phyloP scores from a whole-genome alignment of 2,329 filamentous ascomycete species.

The Cladosporium oxysporum region DNA sequence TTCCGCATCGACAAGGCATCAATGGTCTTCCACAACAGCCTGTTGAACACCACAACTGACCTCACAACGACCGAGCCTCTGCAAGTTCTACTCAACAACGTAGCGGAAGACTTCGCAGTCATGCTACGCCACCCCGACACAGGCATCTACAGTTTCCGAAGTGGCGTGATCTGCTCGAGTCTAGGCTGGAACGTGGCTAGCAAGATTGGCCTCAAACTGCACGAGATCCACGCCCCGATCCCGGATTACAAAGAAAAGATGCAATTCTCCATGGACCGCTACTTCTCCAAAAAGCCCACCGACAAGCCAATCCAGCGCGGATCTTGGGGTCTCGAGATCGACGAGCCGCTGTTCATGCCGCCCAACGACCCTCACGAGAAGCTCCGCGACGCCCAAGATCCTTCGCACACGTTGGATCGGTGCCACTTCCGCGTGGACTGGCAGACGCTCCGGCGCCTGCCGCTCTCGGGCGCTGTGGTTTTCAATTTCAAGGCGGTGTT shows the following conservation, averaged over 20 bases:
- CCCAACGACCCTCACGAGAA: constrained; percentile 65
- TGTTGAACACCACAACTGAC: constrained; percentile 64
- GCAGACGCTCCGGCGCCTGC: constrained; percentile 80
- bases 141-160: constrained; percentile 73
- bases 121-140: constrained; percentile 70
- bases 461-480: constrained; percentile 71
- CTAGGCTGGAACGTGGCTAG: constrained; percentile 76
- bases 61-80: constrained; percentile 66
- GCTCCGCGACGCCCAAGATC: constrained; percentile 60
- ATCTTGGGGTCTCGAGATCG: constrained; percentile 80
- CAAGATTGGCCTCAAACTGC: constrained; percentile 71
- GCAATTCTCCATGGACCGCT: constrained; percentile 86
- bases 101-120: constrained; percentile 83
- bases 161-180: constrained; percentile 75
- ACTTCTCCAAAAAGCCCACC: constrained; percentile 75
- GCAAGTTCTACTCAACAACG: constrained; percentile 70
- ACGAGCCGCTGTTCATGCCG: constrained; percentile 73
- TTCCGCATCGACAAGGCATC: constrained; percentile 62
- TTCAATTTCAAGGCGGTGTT: constrained; percentile 92
- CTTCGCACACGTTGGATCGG: constrained; percentile 58
- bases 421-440: constrained; percentile 78
- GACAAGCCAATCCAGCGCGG: constrained; percentile 78
- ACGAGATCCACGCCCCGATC: constrained; percentile 71
- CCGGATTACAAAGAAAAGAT: constrained; percentile 88
- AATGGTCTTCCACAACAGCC: constrained; percentile 65